These are phyloP conservation scores for Anthracocystis walkeri DNA, from an alignment of 1,284 basidiomycete genomes.

Conservation along the genomic window DNA sequence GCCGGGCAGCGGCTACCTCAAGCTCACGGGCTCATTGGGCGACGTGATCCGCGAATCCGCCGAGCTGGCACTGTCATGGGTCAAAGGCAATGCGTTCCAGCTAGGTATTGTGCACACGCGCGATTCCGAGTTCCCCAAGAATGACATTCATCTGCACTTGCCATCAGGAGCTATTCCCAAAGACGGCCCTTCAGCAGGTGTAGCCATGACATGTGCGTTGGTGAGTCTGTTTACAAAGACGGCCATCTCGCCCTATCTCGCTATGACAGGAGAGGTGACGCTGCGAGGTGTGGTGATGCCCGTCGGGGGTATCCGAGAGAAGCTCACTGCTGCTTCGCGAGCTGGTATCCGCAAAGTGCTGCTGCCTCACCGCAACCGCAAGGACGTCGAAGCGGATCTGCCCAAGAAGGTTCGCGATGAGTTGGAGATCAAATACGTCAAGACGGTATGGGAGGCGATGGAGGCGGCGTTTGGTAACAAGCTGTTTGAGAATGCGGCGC, in stretches of 20 bases:
- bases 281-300: slow-evolving; percentile 66
- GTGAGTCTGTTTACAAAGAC: slow-evolving; percentile 83
- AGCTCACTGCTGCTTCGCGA: slow-evolving; percentile 73
- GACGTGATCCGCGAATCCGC: slow-evolving; percentile 86
- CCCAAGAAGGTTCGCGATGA: slow-evolving; percentile 78
- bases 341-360: slow-evolving; percentile 84
- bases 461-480: slow-evolving; percentile 74
- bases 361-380: slow-evolving; percentile 82
- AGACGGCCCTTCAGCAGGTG: slow-evolving; percentile 85
- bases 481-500: slow-evolving; percentile 56
- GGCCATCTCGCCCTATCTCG: slow-evolving; percentile 69
- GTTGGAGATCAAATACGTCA: slow-evolving; percentile 83
- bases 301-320: slow-evolving; percentile 68
- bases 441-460: slow-evolving; percentile 81
- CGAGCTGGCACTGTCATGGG: slow-evolving; percentile 78
- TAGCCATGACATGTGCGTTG: slow-evolving; percentile 87
- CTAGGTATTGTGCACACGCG: slow-evolving; percentile 79
- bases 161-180: slow-evolving; percentile 89
- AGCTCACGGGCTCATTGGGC: slow-evolving; percentile 80
- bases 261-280: slow-evolving; percentile 68
- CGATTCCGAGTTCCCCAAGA: slow-evolving; percentile 79
- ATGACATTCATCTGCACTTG: slow-evolving; percentile 88
- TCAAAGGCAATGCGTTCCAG: slow-evolving; percentile 82
- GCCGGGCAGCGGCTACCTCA: slow-evolving; percentile 79
- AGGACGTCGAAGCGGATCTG: slow-evolving; percentile 86